Evolutionary conservation across 441 rosid species (phyloP).

Genomic region (Jatropha multifida): DNA sequence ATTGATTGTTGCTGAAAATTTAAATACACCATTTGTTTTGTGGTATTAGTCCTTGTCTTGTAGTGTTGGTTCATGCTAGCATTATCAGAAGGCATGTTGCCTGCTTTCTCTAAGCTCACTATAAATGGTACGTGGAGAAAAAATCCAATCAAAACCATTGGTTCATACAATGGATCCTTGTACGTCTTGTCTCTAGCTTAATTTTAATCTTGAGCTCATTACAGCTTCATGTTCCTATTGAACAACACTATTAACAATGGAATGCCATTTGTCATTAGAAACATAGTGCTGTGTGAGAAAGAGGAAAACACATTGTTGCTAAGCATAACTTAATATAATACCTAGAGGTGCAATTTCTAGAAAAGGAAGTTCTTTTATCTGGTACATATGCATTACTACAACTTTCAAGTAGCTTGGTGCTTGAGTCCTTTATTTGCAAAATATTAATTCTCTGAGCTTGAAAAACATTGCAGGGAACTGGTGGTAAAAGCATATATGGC

Average conservation of each 20-base stretch:
- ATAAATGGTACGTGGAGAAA: neutral
- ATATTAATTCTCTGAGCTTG: neutral
- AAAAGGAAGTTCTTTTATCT: constrained; percentile 2
- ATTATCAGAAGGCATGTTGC: neutral
- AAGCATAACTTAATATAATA: neutral
- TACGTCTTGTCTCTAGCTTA: neutral
- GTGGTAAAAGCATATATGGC: constrained; percentile 99
- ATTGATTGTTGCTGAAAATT: neutral
- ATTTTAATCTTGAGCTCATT: neutral
- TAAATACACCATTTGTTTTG: neutral
- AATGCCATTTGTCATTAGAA: constrained; percentile 1
- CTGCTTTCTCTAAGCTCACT: neutral
- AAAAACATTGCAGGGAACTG: constrained; percentile 78
- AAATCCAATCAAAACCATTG: neutral
- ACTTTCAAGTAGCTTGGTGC: neutral
- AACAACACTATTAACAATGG: neutral
- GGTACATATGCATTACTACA: neutral
- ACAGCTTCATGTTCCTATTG: neutral
- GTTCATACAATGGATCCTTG: neutral
- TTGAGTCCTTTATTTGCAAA: neutral
- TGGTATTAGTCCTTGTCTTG: neutral
- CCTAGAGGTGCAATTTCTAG: neutral
- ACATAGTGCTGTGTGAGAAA: neutral
- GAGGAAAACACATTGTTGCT: neutral
- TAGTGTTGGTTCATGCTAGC: too few species aligned